Evolutionary conservation across 2,329 filamentous ascomycete genomes (phyloP), one percentile per base, ranked within the genome.

Genomic region (Paraconiothyrium sp.): DNA sequence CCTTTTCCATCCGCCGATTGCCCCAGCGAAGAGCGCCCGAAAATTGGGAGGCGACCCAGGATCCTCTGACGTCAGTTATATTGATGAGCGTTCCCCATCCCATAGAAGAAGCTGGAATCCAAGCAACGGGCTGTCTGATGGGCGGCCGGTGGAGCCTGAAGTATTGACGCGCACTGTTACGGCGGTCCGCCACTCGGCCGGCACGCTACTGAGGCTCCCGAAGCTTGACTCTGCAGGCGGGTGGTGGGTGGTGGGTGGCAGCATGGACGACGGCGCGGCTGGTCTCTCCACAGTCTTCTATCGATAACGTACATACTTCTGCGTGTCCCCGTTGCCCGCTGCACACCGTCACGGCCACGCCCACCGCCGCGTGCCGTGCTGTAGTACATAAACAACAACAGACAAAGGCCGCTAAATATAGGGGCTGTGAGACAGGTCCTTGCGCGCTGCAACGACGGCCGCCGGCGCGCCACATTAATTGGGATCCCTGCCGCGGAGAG

Each of bases 51-150:
- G 20, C 20, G 20, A 20, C 20, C 2, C 35, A 20, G 37, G 35
- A 37, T 24, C 11, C 48, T 41, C 48, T 58, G 57, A 58, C 57
- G 49, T 58, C 57, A 54, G 52, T n/a, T 27, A 2, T 50, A 59
- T 51, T 32, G 44, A 51, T 47, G 41, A 24, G 14, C 43, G 27
- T 11, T 39, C 2, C 13, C 1, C 14, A 22, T 24, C 22, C 22
- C 24, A 20, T n/a, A 2, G 10, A 22, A 44, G 20, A 7, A 20
- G 16, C 32, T 37, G 32, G 20, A 39, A 22, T 11, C 49, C 32
- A 51, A 39, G 32, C 34, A 34, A 1, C 4, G 27, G 24, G 32
- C 32, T 39, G 34, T 35, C 14, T 24, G n/a, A 39, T 51, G 49
- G n/a, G n/a, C 16, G 16, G 30, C 3, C 32, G 20, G 34, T 37